Percentiles rank a stretch among this genome's conserved stretches.
Evolutionary conservation across 345 rosid species (phyloP).

Genomic region (Eucalyptus dawsonii): DNA sequence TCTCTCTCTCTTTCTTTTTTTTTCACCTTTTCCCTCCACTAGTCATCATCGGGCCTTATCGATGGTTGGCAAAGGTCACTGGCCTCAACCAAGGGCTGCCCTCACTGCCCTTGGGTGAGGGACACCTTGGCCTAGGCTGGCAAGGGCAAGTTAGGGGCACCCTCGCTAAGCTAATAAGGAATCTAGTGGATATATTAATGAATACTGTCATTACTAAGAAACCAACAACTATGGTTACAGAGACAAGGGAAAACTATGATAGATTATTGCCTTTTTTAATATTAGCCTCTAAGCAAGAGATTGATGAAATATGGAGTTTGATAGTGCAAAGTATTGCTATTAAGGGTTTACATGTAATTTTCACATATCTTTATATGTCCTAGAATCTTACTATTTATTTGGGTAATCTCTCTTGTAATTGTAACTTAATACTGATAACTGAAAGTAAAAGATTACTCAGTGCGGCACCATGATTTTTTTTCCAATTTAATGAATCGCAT

Average conservation of each 20-base stretch:
- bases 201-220: not conserved
- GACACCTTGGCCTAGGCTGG: not conserved
- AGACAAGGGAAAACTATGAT: not conserved
- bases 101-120: rapidly evolving
- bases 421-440: not conserved
- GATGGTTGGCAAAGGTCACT: rapidly evolving
- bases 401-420: not conserved
- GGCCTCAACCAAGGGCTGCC: too few relatives aligned
- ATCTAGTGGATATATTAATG: not conserved
- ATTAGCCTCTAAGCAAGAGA: not conserved
- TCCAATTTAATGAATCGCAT: not conserved
- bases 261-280: too few relatives aligned
- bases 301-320: not conserved
- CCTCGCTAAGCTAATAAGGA: rapidly evolving
- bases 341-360: not conserved
- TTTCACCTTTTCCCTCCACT: rapidly evolving
- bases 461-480: rapidly evolving
- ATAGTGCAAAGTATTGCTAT: not conserved
- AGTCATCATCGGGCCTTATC: rapidly evolving
- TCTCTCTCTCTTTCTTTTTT: rapidly evolving
- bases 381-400: not conserved
- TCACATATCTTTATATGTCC: not conserved
- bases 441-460: not conserved
- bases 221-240: not conserved
- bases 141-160: not conserved